Base-by-base conservation (phyloP, 2,329 filamentous ascomycete genomes). In the Emmonsiellopsis sp. region DNA sequence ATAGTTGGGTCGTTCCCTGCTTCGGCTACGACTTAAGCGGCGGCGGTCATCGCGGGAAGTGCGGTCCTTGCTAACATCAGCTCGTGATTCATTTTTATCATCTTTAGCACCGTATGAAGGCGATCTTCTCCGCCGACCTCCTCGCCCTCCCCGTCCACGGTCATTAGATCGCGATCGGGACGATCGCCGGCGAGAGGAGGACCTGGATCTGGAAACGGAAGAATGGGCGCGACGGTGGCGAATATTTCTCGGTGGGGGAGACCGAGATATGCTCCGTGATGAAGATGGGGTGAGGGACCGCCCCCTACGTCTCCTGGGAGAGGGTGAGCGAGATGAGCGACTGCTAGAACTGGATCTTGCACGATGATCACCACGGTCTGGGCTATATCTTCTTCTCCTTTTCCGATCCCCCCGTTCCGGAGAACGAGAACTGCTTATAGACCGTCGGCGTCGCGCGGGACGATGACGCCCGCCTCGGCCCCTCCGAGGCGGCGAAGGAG, bases 321-420 rank as follows among this genome's bases (percentile, higher is more conserved):
- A 74, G 71, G 69, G 78, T 79, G 78, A 81, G 76, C 76, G 76
- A 62, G 75, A 76, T 65, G 72, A 71, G 62, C 72, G 67, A 72
- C 67, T 71, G 62, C 72, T 72, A 66, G 73, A 69, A 61, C 62
- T 67, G 66, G 77, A 77, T 72, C 75, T 71, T 63, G 71, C 68
- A 68, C 72, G 73, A 38, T 46, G 37, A 26, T 58, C 56, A 72
- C 70, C 69, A 59, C 70, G 69, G 62, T 68, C 64, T 59, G 67
- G 65, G 60, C 62, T 70, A 56, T 65, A 68, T 60, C 66, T 67
- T 55, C 65, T 65, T 53, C 63, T 60, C 59, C 63, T 67, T 59
- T 65, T 68, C 55, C 63, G 56, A 60, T 69, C 59, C 63, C 65
- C 62, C 58, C 63, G 63, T 53, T 64, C 65, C 53, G 71, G 70